Evolutionary conservation across 129 eudicot genomes (phyloP), one percentile per base, ranked within the genome.

Genomic region (Lonicera japonica): DNA sequence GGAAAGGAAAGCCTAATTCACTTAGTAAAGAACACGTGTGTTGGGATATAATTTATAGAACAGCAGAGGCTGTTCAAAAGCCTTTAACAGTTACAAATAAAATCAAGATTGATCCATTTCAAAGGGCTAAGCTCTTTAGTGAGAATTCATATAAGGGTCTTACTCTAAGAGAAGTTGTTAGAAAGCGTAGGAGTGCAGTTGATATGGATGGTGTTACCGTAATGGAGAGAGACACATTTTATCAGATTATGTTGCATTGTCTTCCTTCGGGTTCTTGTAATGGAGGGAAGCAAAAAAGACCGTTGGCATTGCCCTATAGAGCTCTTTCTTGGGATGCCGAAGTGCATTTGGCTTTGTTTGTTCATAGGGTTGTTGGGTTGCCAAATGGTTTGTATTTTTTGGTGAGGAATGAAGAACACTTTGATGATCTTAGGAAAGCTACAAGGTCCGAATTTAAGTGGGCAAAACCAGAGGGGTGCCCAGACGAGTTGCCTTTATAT

Each of bases 121-220:
- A 25, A 25, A 56, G 80, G 48, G 56, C 82, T 70, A 81, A 64
- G 60, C 48, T 60, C 41, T 73, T 70, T 39, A 78, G 86, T 70
- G 88, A 65, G 18, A 53, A 70, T 71, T 65, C 79, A 21, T 88
- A 87, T 52, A 77, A 69, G 58, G 82, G 64, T 14, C 22, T 92
- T 14, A 78, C 74, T 64, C 54, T 92, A 46, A 70, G 82, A 25
- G 83, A 92, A 62, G 73, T 92, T 47, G 98, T 87, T 53, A 80
- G 98, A 68, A 85, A 78, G 70, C 85, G 98, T 60, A 80, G 98
- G 78, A 92, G 98, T 82, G 98, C 91, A 0, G 98, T 92, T 11
- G 95, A 85, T 65, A 92, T 92, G 98, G 98, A 87, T 73, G 95
- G 89, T 40, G 64, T 65, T 51, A 82, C 95, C 16, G 22, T 24